Evolutionary conservation across 495 filamentous ascomycete genomes (phyloP), one percentile per base, ranked within the genome.

Genomic region (Trichoderma orchidacearum): DNA sequence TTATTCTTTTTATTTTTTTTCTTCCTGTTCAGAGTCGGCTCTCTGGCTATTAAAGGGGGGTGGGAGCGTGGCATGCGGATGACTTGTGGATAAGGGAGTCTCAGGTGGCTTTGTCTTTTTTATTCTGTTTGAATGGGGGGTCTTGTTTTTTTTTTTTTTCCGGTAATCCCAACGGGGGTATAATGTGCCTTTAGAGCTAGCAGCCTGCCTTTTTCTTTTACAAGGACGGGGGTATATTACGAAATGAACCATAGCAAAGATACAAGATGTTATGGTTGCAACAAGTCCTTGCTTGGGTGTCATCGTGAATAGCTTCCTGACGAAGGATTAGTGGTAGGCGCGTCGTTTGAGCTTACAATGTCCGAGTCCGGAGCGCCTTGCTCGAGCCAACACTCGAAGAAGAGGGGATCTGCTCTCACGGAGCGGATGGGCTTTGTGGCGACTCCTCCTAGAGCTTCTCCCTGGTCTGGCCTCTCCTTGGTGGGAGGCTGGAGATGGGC

Each of bases 311-410:
- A 13, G 32, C 32, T 35, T 9, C 32, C 32, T 13, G 32, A 35
- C 9, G 32, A 35, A 5, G 32, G 12, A 9, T n/a, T 17, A 3
- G 36, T 41, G 8, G 21, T 17, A 0, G 21, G 8, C 1, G n/a
- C 36, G n/a, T 17, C 21, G 21, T 41, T 41, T 8, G 36, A 41
- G 21, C n/a, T 21, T 41, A 41, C 36, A 7, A 18, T 17, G 8
- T 41, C 21, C 3, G 18, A 7, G 6, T 27, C 62, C 62, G 27
- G 28, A 23, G 23, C 12, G 34, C 67, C 73, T 62, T 85, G 80
- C 60, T 87, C 84, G 4, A 86, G 71, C 84, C 84, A 87, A 57
- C 77, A 79, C 68, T 87, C 84, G 54, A 86, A 79, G 38, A 79
- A 72, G 56, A 86, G 67, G n/a, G 80, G 79, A 0, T 82, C 84